Conservation (phyloP, 352 stramenopile species). For the Phytophthora chlamydospora region DNA sequence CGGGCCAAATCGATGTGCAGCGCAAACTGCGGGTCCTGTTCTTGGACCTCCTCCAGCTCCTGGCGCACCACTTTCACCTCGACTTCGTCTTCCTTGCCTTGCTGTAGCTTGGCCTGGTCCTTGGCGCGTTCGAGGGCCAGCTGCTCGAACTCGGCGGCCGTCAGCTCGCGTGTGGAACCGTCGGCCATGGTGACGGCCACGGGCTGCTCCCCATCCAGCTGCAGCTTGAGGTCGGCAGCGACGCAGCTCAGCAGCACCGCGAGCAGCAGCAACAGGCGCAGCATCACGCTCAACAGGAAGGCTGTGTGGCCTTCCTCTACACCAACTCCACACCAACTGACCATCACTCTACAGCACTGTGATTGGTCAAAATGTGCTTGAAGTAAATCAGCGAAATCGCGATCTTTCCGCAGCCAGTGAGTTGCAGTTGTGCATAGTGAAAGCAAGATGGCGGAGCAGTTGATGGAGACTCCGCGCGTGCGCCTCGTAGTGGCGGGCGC, state of each 20-base stretch:
- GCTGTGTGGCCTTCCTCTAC: conserved; percentile 1
- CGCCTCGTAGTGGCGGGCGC: conserved; percentile 45
- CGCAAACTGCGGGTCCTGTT: conserved; percentile 54
- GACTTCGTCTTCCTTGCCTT: conserved; percentile 4
- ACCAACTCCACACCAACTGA: conserved; percentile 24
- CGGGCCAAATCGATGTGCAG: conserved; percentile 51
- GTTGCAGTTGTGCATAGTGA: conserved; percentile 19
- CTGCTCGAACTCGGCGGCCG: conserved; percentile 50
- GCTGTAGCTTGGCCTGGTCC: conserved; percentile 41
- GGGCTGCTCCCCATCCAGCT: conserved; percentile 31
- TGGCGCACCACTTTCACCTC: conserved; percentile 28
- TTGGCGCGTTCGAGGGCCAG: conserved; percentile 39
- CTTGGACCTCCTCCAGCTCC: conserved; percentile 42
- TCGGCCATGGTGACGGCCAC: conserved; percentile 51
- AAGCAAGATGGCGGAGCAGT: conserved; percentile 20
- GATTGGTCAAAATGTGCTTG: conserved; percentile 25
- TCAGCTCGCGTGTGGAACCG: conserved; percentile 50
- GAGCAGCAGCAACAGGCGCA: conserved; percentile 15
- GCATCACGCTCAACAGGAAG: neutral
- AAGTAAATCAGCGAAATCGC: conserved; percentile 33
- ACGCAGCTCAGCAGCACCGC: conserved; percentile 10
- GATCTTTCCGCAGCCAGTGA: conserved; percentile 28
- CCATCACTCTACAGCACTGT: conserved; percentile 10
- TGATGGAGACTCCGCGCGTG: conserved; percentile 46
- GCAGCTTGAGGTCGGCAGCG: conserved; percentile 19